Base-by-base conservation (phyloP, 2,329 filamentous ascomycete genomes). In the Beauveria medogensis region DNA sequence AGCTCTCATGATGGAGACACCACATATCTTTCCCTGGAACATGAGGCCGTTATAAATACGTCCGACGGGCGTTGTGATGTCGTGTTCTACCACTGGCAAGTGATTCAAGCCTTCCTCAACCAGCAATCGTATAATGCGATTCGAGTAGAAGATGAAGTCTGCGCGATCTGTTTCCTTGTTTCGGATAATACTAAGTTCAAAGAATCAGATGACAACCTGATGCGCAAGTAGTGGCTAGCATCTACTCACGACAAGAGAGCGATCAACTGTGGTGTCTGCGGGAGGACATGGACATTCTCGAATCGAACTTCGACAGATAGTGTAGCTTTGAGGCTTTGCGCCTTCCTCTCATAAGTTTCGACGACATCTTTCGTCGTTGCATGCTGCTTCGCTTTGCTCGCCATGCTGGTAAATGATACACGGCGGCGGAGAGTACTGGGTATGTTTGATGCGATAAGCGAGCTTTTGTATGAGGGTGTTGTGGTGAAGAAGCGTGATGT, bases 121-220 rank as follows among this genome's bases (percentile, higher is more conserved):
- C 7, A 99, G 83, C 47, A 99, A 82, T 37, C 94, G 91, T 73
- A 97, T 97, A 73, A 99, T 97, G 63, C 94, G 87, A 77, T 99
- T 99, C 48, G 92, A 96, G 79, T 97, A 96, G 78, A 99, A 99
- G 72, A 99, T 97, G 74, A 99, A 99, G 75, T 99, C 94, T 64
- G 92, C 94, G 62, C 94, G 89, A 61, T 88, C 85, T 6, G 94
- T 99, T 67, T 88, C 84, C 74, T 90, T 90, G 75, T 96, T 92
- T 68, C 94, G 89, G 72, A 99, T 97, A 83, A 97, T 97, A 64
- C 93, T 97, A 69, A 65, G 62, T 20, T 10, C n/a, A 53, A 18
- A 20, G n/a, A 8, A 63, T 71, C 62, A 70, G 68, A 52, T 61
- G 56, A 64, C n/a, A 63, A 63, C 44, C 64, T 58, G 61, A 40